Percentiles rank a stretch among this genome's conserved stretches.
Conservation (phyloP, 1,139 yeast genomes). For the Geotrichum histeridarum region DNA sequence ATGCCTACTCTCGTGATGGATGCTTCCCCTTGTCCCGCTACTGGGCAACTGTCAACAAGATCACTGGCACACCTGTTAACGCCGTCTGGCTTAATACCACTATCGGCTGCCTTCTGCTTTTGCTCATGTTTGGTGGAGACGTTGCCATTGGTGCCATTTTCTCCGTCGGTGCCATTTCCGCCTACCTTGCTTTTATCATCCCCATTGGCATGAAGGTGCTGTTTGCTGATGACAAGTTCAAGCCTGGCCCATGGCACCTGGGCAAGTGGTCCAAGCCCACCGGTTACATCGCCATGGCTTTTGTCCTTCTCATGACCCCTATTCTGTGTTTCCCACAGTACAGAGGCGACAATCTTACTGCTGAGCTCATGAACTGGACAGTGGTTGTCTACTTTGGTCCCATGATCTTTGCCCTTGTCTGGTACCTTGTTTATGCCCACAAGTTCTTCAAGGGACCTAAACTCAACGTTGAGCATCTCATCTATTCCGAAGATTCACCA, state of each 20-base stretch:
- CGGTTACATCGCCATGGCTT: conserved; percentile 30
- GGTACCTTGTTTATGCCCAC: conserved; percentile 56
- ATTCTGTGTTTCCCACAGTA: conserved; percentile 60
- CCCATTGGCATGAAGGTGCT: conserved; percentile 58
- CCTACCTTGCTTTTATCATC: conserved; percentile 63
- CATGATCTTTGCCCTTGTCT: conserved; percentile 47
- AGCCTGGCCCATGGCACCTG: conserved; percentile 66
- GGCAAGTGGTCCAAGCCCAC: conserved; percentile 51
- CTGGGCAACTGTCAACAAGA: conserved; percentile 51
- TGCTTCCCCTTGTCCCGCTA: conserved; percentile 56
- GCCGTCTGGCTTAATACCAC: conserved; percentile 64
- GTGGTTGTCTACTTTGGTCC: conserved; percentile 64
- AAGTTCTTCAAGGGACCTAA: conserved; percentile 68
- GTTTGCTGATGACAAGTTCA: conserved; percentile 50
- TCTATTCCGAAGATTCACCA: conserved; percentile 33
- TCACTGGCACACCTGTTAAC: conserved; percentile 61
- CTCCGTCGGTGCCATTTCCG: conserved; percentile 71
- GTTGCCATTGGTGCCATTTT: conserved; percentile 70
- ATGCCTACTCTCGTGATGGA: conserved; percentile 66
- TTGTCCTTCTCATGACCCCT: conserved; percentile 59
- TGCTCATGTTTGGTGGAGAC: conserved; percentile 62
- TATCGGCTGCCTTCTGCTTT: conserved; percentile 53
- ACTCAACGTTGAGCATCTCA: conserved; percentile 46
- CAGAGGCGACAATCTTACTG: conserved; percentile 44
- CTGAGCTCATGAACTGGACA: conserved; percentile 65